These are phyloP conservation scores for Zygosaccharomyces pseudobailii DNA, from an alignment of 1,139 yeast species.

Conservation along the genomic window DNA sequence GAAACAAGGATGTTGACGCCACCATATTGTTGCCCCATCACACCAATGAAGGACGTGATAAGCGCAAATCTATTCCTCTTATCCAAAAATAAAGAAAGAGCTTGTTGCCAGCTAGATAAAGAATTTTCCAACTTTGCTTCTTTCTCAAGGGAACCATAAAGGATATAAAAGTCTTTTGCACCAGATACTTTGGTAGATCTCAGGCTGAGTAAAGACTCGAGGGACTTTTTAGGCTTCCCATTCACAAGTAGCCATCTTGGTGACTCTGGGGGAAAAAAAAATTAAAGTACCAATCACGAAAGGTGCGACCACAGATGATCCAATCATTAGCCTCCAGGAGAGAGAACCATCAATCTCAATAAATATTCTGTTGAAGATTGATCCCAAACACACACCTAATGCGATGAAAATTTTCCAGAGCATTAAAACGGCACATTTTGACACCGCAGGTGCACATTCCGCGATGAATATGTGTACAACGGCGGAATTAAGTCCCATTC, in stretches of 20 bases:
- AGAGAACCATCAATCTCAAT: no score
- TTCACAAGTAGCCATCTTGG: slow-evolving; percentile 46
- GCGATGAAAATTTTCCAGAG: slow-evolving; percentile 20
- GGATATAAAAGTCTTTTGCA: slow-evolving; percentile 47
- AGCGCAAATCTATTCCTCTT: slow-evolving; percentile 52
- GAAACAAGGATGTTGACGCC: slow-evolving; percentile 54
- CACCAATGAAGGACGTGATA: slow-evolving; percentile 49
- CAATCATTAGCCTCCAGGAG: no score
- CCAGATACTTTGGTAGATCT: slow-evolving; percentile 41
- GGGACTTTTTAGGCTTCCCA: slow-evolving; percentile 35
- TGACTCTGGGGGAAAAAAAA: slow-evolving; percentile 38
- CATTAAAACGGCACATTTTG: slow-evolving; percentile 43
- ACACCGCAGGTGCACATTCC: slow-evolving; percentile 47
- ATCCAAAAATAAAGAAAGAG: slow-evolving; percentile 43
- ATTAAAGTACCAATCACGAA: no score
- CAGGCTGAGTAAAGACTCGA: slow-evolving; percentile 35
- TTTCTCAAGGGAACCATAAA: slow-evolving; percentile 40
- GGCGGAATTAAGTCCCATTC: slow-evolving; percentile 37
- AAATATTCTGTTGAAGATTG: no score
- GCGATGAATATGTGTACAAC: slow-evolving; percentile 46
- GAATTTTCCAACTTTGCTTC: slow-evolving; percentile 38
- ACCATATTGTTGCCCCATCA: slow-evolving; percentile 58
- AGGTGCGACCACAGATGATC: no score
- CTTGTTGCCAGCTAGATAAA: slow-evolving; percentile 39
- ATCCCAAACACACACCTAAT: no score